Percentiles rank a stretch among this genome's conserved stretches.
Evolutionary conservation across 345 rosid species (phyloP).

Genomic region (Populus tremula): DNA sequence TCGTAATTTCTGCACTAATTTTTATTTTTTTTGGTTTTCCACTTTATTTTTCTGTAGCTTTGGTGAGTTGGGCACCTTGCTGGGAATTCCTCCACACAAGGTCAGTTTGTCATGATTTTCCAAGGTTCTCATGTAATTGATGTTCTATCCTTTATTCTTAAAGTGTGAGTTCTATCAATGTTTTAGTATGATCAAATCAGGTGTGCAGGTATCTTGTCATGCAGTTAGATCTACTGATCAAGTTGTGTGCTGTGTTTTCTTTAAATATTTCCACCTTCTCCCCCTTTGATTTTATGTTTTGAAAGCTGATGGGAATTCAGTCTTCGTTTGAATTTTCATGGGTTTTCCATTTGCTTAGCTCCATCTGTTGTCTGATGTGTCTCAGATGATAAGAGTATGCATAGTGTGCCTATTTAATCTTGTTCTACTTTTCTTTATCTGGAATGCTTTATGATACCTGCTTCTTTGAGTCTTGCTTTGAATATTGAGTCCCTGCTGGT

Average conservation of each 20-base stretch:
- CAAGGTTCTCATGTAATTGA: background rate
- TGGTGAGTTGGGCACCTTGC: slow-evolving; percentile 91
- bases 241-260: background rate
- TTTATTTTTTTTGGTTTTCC: slow-evolving; percentile 5
- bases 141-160: background rate
- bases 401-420: background rate
- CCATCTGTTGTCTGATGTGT: background rate
- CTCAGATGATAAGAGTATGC: background rate
- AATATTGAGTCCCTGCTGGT: background rate
- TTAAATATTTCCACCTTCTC: background rate
- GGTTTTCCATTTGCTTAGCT: background rate
- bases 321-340: background rate
- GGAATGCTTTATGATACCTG: background rate
- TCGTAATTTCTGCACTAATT: background rate
- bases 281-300: background rate
- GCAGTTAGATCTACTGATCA: background rate
- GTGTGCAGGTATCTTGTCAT: background rate
- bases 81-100: slow-evolving; percentile 91
- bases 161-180: background rate
- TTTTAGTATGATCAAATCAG: background rate
- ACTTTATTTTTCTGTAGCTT: slow-evolving; percentile 46
- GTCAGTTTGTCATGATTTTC: slow-evolving; percentile 23
- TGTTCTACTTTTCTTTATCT: background rate
- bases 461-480: background rate
- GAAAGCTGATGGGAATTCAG: background rate